phyloP scores from a whole-genome alignment of 768 basidiomycete genomes.

The Psilocybe cubensis region DNA sequence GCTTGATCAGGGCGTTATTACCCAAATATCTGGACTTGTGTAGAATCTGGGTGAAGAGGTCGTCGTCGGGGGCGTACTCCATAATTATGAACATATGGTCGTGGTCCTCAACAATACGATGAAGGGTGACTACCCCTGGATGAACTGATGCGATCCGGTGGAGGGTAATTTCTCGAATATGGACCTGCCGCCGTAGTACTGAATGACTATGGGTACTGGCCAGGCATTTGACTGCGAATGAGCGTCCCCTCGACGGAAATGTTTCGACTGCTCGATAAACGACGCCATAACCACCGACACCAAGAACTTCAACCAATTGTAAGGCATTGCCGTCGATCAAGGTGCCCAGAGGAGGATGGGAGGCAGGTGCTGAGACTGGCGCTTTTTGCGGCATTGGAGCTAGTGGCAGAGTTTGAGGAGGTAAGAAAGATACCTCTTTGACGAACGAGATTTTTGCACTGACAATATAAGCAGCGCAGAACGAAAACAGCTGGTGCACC shows the following conservation, averaged over 20 bases:
- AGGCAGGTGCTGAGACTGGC: slow-evolving; percentile 13
- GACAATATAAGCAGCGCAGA: slow-evolving; percentile 11
- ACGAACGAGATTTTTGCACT: slow-evolving; percentile 4
- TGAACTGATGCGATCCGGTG: slow-evolving; percentile 78
- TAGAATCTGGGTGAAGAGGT: slow-evolving; percentile 91
- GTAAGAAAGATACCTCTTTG: slow-evolving; percentile 10
- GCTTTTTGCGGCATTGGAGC: slow-evolving; percentile 25
- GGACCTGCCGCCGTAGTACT: slow-evolving; percentile 67
- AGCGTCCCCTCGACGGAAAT: slow-evolving; percentile 48
- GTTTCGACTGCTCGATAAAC: slow-evolving; percentile 87
- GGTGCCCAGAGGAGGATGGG: slow-evolving; percentile 67
- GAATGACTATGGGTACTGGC: slow-evolving; percentile 49
- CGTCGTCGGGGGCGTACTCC: slow-evolving; percentile 90
- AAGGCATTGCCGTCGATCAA: slow-evolving; percentile 83
- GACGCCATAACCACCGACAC: slow-evolving; percentile 93
- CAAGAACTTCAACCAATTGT: slow-evolving; percentile 85
- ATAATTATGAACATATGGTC: slow-evolving; percentile 88
- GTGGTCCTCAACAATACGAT: slow-evolving; percentile 85
- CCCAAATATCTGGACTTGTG: slow-evolving; percentile 81
- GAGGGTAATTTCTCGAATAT: slow-evolving; percentile 86
- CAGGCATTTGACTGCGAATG: slow-evolving; percentile 93
- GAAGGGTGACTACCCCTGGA: slow-evolving; percentile 84
- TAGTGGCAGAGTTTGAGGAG: slow-evolving; percentile 8
- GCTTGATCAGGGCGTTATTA: slow-evolving; percentile 81
- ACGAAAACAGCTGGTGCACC: slow-evolving; percentile 12